Conservation (phyloP, 1,139 yeast species). For the Saccharomyces hybrid region DNA sequence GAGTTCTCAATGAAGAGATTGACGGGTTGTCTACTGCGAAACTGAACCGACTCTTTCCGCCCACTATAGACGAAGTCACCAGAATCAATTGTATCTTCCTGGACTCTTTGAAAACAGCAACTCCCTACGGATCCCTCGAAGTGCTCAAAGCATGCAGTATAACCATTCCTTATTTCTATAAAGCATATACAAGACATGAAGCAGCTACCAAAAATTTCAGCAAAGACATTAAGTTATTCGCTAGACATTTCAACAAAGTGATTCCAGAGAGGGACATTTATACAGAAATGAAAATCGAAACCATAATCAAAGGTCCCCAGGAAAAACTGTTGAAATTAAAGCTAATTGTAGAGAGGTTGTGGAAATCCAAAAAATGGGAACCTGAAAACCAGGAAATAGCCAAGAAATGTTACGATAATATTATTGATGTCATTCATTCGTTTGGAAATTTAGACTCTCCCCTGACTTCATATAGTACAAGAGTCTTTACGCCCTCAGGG, state of each 20-base stretch:
- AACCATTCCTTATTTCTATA: conserved; percentile 81
- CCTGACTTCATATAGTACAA: conserved; percentile 34
- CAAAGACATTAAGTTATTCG: conserved; percentile 33
- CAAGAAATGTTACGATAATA: conserved; percentile 43
- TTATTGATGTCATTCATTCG: conserved; percentile 67
- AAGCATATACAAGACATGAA: conserved; percentile 88
- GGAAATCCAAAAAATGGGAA: conserved; percentile 32
- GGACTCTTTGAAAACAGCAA: conserved; percentile 64
- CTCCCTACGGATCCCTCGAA: conserved; percentile 64
- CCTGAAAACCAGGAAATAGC: conserved; percentile 32
- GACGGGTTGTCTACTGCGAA: conserved; percentile 48
- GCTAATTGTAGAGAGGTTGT: conserved; percentile 55
- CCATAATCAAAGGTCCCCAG: conserved; percentile 58
- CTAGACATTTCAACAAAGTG: conserved; percentile 23
- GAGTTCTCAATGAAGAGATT: conserved; percentile 51
- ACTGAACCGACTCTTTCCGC: conserved; percentile 78
- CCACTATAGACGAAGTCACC: conserved; percentile 89
- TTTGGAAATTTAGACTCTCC: conserved; percentile 49
- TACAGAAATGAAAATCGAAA: conserved; percentile 55
- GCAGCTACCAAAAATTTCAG: conserved; percentile 68
- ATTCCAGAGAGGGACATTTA: conserved; percentile 34
- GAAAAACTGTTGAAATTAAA: conserved; percentile 65
- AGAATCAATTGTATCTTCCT: conserved; percentile 78
- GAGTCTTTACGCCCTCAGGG: conserved; percentile 89
- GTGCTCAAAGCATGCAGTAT: conserved; percentile 69